Conservation (phyloP, 2,329 filamentous ascomycete genomes). For the Incumbomyces lentus region DNA sequence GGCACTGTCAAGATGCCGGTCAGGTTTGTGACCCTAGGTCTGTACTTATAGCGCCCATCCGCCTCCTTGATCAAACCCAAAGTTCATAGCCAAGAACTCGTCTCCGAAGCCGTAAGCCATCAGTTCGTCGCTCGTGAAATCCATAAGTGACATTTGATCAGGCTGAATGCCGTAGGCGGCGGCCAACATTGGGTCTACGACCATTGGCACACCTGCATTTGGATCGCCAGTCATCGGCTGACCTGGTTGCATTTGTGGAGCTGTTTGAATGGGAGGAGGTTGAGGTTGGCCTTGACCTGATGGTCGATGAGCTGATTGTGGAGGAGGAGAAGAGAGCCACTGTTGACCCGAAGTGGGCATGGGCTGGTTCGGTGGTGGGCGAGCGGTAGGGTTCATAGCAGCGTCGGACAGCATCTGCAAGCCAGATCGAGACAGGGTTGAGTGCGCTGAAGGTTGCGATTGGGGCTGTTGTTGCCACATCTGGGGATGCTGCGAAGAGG, state of each 20-base stretch:
- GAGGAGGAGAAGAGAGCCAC: conserved; percentile 5
- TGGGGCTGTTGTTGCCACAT: not conserved
- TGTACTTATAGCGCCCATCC: conserved; percentile 5
- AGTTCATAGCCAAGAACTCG: conserved; percentile 22
- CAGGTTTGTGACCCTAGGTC: not conserved
- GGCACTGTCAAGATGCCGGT: no score
- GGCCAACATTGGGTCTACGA: conserved; percentile 15
- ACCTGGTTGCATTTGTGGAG: not conserved
- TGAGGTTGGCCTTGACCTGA: not conserved
- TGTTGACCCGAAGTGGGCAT: not conserved
- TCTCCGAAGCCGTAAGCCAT: conserved; percentile 21
- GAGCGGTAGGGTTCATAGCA: conserved; percentile 16
- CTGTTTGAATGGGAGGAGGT: not conserved
- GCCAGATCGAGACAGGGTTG: conserved; percentile 9
- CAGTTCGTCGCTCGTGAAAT: conserved; percentile 20
- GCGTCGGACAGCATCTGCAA: conserved; percentile 23
- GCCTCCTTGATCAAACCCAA: conserved; percentile 16
- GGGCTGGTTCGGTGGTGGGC: not conserved
- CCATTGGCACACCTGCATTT: conserved; percentile 1
- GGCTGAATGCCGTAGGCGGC: conserved; percentile 13
- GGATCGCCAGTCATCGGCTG: conserved; percentile 5
- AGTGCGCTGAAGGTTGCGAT: not conserved
- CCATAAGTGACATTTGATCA: conserved; percentile 16
- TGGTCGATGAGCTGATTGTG: not conserved
- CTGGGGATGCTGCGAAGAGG: not conserved